Evolutionary conservation across 2,329 filamentous ascomycete species (phyloP).

Genomic region (Pseudogymnoascus verrucosus): DNA sequence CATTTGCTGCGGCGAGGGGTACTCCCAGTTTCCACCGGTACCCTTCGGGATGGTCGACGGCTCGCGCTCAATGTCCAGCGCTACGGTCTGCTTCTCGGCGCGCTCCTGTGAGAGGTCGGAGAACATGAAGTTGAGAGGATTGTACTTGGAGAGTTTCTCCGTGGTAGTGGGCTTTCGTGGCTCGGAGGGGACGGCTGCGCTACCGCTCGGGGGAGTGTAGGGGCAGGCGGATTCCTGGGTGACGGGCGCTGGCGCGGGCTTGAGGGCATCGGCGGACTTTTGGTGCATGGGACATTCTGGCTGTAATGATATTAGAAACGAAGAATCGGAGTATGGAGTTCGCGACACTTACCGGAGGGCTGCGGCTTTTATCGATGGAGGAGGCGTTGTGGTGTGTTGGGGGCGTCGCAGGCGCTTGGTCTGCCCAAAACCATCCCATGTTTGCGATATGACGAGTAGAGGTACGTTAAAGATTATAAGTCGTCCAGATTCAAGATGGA

Average conservation of each 20-base stretch:
- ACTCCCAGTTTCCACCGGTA: slow-evolving; percentile 83
- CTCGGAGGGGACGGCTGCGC: slow-evolving; percentile 21
- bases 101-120: slow-evolving; percentile 72
- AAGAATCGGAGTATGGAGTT: not conserved
- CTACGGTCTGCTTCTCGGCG: slow-evolving; percentile 62
- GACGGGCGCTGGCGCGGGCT: slow-evolving; percentile 25
- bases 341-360: slow-evolving; percentile 10
- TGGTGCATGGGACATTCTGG: slow-evolving; percentile 65
- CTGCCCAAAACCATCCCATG: slow-evolving; percentile 61
- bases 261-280: slow-evolving; percentile 26
- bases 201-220: slow-evolving; percentile 24
- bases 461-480: not conserved
- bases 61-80: slow-evolving; percentile 74
- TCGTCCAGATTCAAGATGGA: not conserved
- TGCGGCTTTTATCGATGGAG: slow-evolving; percentile 1
- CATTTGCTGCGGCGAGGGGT: slow-evolving; percentile 98
- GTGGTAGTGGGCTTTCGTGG: slow-evolving; percentile 23
- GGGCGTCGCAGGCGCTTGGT: slow-evolving; percentile 32
- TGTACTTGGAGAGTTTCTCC: slow-evolving; percentile 57
- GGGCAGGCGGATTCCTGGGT: slow-evolving; percentile 25
- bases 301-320: slow-evolving; percentile 31
- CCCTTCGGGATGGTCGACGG: slow-evolving; percentile 86
- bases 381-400: slow-evolving; percentile 23
- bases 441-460: not conserved
- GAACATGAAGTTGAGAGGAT: slow-evolving; percentile 95